Evolutionary conservation across 345 rosid species (phyloP).

Genomic region (Euphorbia pulcherrima): DNA sequence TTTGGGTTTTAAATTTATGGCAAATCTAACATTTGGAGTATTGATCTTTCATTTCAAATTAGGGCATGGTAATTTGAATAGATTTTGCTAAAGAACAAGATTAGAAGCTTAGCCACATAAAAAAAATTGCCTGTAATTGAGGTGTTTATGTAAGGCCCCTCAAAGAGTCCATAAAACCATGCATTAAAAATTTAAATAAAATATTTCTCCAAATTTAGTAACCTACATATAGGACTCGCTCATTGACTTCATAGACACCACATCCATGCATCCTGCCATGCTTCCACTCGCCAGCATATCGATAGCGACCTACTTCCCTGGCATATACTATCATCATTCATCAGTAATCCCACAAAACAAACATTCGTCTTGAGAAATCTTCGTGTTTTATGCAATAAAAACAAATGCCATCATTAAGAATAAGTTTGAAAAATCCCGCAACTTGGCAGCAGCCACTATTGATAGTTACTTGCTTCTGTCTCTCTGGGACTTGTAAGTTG

Average conservation of each 20-base stretch:
- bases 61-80: background rate
- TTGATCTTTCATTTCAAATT: background rate
- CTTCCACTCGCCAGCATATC: constrained; percentile 97
- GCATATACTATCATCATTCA: constrained; percentile 19
- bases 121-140: too few species aligned
- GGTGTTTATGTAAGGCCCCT: background rate
- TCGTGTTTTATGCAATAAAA: background rate
- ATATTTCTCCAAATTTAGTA: constrained; percentile 11
- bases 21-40: background rate
- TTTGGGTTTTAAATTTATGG: background rate
- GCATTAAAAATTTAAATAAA: background rate
- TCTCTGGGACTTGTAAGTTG: background rate
- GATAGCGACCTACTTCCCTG: constrained; percentile 91
- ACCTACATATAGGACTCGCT: constrained; percentile 57
- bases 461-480: constrained; percentile 2
- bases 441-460: background rate
- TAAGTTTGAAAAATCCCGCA: background rate
- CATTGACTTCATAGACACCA: constrained; percentile 85
- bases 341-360: constrained; percentile 7
- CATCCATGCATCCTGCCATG: constrained; percentile 94
- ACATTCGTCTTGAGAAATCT: background rate
- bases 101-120: background rate
- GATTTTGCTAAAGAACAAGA: background rate
- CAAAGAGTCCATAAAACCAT: background rate
- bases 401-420: too few species aligned